These are phyloP conservation scores for Gnetum montanum DNA, from an alignment of 75 land plant genomes.

Conservation along the genomic window DNA sequence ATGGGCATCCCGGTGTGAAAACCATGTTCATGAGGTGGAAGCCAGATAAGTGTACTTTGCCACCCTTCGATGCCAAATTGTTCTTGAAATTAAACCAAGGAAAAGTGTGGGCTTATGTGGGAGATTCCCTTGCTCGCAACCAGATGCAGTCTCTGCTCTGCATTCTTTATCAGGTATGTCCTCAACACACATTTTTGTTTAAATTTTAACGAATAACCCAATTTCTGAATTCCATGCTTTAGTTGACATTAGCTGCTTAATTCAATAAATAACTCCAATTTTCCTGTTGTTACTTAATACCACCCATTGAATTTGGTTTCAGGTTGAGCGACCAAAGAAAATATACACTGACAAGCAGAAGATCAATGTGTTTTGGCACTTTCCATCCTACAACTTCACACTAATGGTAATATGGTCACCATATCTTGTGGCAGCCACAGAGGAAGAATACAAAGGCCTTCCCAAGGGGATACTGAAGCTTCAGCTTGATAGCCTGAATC, in stretches of 20 bases:
- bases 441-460: conserved; percentile 8
- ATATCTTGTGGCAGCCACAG: conserved; percentile 19
- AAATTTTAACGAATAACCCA: no score
- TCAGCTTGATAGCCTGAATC: conserved; percentile 11
- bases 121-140: conserved; percentile 39
- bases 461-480: conserved; percentile 5
- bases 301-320: conserved; percentile 2
- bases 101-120: conserved; percentile 35
- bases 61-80: conserved; percentile 17
- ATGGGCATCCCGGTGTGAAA: conserved; percentile 29
- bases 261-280: no score
- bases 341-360: conserved; percentile 8
- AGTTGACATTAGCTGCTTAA: no score
- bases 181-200: no score
- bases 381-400: conserved; percentile 32
- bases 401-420: conserved; percentile 27
- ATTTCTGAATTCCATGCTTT: no score
- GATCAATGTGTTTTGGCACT: conserved; percentile 13
- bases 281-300: no score
- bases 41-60: conserved; percentile 23
- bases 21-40: conserved; percentile 44
- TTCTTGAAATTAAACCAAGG: conserved; percentile 28
- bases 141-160: conserved; percentile 46
- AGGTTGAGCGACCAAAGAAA: conserved; percentile 16
- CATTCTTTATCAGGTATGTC: conserved; percentile 34